Conservation (phyloP, 1,284 basidiomycete genomes). For the Marasmius oreades region DNA sequence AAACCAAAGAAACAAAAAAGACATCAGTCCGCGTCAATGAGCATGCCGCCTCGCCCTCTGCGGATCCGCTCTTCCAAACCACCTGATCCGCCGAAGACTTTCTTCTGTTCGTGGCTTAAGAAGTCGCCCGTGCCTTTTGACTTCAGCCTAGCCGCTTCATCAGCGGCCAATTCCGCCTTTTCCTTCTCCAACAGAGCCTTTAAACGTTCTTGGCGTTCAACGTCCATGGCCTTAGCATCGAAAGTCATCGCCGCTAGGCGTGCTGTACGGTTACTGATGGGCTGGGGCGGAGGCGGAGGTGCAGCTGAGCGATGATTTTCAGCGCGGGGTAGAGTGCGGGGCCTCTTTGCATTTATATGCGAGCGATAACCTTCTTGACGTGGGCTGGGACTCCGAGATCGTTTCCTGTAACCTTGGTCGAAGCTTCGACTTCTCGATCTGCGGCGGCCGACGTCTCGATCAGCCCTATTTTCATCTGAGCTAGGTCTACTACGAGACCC, state of each 20-base stretch:
- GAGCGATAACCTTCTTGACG: constrained; percentile 17
- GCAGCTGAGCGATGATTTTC: constrained; percentile 29
- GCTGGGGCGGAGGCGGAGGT: constrained; percentile 18
- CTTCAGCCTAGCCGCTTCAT: constrained; percentile 57
- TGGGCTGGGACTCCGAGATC: constrained; percentile 22
- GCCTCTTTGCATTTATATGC: constrained; percentile 42
- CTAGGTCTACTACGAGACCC: constrained; percentile 14
- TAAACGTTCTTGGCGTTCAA: constrained; percentile 68
- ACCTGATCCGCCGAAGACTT: constrained; percentile 70
- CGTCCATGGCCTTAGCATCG: constrained; percentile 62
- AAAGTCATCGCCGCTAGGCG: constrained; percentile 84
- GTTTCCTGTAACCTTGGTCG: constrained; percentile 21
- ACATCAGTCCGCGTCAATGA: constrained; percentile 49
- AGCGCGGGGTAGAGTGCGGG: constrained; percentile 28
- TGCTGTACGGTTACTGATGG: constrained; percentile 65
- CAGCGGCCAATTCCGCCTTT: constrained; percentile 65
- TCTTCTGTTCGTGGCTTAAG: constrained; percentile 71
- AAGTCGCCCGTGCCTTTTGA: constrained; percentile 72
- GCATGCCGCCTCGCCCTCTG: constrained; percentile 61
- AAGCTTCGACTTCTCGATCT: constrained; percentile 23
- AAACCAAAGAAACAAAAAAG: neutral
- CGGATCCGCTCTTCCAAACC: constrained; percentile 75
- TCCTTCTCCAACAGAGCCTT: constrained; percentile 63
- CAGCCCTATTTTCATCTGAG: neutral
- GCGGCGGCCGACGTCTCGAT: constrained; percentile 4